Evolutionary conservation across 495 filamentous ascomycete genomes (phyloP), one percentile per base, ranked within the genome.

Genomic region (Mycothermus thermophilus): DNA sequence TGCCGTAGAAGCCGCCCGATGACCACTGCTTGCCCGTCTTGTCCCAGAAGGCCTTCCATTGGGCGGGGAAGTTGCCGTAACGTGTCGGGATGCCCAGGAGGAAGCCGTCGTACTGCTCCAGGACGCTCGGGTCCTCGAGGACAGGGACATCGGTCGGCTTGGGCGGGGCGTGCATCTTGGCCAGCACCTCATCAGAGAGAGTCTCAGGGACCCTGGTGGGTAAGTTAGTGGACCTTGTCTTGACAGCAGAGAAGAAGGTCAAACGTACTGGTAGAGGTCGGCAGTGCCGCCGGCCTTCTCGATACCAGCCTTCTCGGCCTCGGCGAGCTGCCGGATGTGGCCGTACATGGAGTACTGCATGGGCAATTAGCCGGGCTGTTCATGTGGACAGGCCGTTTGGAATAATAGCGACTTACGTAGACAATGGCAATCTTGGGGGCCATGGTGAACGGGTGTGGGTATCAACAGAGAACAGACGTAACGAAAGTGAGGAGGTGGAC

Each of bases 21-120:
- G 56, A 46, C 79, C 80, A 84, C 48, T 80, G 77, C 51, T 68
- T 62, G 50, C 83, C 83, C 17, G 80, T 81, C 57, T 69, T 66
- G 67, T 92, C 83, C 79, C 78, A 86, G 72, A 86, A 92, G 27
- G 75, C 47, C 71, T 87, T 95, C 80, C 80, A 96, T 63, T 97
- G 90, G 18, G 79, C 86, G 26, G 90, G 87, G 71, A 94, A 93
- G 75, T 93, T 99, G 57, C 90, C 90, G 65, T 82, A 99, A 37
- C 90, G 79, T n/a, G 90, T 99, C 20, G 90, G 90, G 59, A 99
- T 86, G 47, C 92, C 92, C 42, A 99, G 72, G 24, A 99, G 77
- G 62, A 99, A 77, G 53, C 67, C 90, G 53, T 96, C 86, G 64
- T 90, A 95, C 36, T 72, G 38, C 42, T 74, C 67, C n/a, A 95